Evolutionary conservation across 2,329 filamentous ascomycete species (phyloP).

Genomic region (Colletotrichum tanaceti): DNA sequence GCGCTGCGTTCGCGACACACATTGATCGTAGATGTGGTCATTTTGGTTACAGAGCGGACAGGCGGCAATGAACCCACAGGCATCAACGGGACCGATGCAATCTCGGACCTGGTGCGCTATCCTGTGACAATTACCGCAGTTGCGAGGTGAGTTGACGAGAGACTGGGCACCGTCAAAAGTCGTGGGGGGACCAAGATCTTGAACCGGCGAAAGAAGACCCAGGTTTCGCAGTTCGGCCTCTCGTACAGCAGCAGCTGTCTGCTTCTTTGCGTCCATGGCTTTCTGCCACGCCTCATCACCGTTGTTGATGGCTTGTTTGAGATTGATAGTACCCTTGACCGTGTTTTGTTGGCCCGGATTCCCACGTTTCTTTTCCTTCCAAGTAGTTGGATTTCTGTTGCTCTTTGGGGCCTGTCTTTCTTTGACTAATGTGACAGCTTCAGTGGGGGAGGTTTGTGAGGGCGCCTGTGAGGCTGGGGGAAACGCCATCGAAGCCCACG

Average conservation of each 20-base stretch:
- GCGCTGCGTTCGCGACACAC: not conserved
- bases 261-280: not conserved
- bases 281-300: not conserved
- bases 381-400: not conserved
- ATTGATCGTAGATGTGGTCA: slow-evolving; percentile 5
- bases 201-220: not conserved
- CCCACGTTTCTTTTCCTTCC: no score
- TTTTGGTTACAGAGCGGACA: slow-evolving; percentile 25
- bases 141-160: not conserved
- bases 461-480: not conserved
- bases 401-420: not conserved
- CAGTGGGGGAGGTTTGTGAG: not conserved
- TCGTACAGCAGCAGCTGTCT: not conserved
- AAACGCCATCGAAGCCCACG: slow-evolving; percentile 24
- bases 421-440: no score
- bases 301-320: not conserved
- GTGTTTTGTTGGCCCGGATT: not conserved
- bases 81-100: slow-evolving; percentile 27
- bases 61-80: slow-evolving; percentile 10
- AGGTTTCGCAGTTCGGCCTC: not conserved
- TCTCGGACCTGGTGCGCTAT: slow-evolving; percentile 13
- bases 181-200: not conserved
- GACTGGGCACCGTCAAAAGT: not conserved
- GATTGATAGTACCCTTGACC: not conserved
- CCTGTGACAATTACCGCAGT: slow-evolving; percentile 23